Evolutionary conservation across 257 asterid species (phyloP).

Genomic region (Knoxia roxburghii): DNA sequence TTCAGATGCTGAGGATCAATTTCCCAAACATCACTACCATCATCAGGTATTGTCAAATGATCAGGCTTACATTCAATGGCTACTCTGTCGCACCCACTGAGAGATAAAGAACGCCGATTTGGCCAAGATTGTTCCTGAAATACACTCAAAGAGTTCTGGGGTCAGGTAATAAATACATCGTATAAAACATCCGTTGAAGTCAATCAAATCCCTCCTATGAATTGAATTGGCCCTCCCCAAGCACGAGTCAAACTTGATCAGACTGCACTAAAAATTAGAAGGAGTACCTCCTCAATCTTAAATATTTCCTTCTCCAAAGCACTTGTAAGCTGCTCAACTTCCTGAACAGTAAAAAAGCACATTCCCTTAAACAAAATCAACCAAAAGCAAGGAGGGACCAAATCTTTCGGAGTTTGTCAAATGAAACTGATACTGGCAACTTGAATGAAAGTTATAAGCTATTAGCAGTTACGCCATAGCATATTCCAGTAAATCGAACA

Average conservation of each 20-base stretch:
- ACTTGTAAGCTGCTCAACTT: slow-evolving; percentile 70
- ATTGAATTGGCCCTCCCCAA: neutral
- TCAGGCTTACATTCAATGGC: slow-evolving; percentile 36
- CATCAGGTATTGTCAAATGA: slow-evolving; percentile 40
- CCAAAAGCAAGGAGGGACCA: slow-evolving; percentile 6
- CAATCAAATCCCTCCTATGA: neutral
- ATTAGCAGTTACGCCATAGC: neutral
- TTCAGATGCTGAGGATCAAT: slow-evolving; percentile 36
- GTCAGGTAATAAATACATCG: neutral
- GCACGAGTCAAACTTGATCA: neutral
- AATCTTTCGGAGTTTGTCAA: slow-evolving; percentile 9
- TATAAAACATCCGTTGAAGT: neutral
- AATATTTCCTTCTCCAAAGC: slow-evolving; percentile 58
- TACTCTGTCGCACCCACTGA: slow-evolving; percentile 18
- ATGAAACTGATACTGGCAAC: neutral
- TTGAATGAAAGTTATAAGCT: neutral
- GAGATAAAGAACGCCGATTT: slow-evolving; percentile 26
- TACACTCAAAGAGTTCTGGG: slow-evolving; percentile 7
- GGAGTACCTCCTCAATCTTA: slow-evolving; percentile 52
- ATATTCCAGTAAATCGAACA: neutral
- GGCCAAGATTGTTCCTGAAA: slow-evolving; percentile 36
- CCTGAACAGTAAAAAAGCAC: slow-evolving; percentile 42
- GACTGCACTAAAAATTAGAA: neutral
- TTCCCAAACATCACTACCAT: slow-evolving; percentile 53
- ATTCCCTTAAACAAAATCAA: slow-evolving; percentile 2